Evolutionary conservation across 345 rosid genomes (phyloP).

Genomic region (Aquilaria malaccensis): DNA sequence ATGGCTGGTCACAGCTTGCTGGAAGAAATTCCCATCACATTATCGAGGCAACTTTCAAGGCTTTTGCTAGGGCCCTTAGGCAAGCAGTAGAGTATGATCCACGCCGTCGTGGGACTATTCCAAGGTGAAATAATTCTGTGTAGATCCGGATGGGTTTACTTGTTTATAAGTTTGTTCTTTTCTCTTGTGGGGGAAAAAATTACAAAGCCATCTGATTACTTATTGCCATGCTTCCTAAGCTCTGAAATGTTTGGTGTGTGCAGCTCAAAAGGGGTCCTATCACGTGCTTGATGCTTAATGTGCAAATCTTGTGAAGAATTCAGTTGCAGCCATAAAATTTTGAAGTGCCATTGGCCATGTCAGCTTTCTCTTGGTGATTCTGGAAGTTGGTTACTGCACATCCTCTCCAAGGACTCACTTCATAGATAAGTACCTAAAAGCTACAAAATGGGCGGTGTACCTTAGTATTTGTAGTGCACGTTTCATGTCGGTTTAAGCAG

Average conservation of each 20-base stretch:
- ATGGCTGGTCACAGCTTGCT: conserved; percentile 53
- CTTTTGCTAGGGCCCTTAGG: conserved; percentile 93
- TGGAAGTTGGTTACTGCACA: no score
- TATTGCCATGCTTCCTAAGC: not conserved
- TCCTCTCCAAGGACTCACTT: no score
- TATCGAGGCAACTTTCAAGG: conserved; percentile 94
- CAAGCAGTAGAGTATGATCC: conserved; percentile 79
- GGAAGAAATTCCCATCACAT: conserved; percentile 92
- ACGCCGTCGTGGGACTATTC: conserved; percentile 74
- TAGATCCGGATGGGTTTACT: not conserved
- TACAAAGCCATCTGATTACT: not conserved
- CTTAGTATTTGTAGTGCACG: no score
- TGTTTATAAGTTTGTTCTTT: not conserved
- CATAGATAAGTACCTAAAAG: no score
- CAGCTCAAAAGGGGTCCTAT: conserved; percentile 92
- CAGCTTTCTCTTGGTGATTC: no score
- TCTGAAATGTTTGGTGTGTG: conserved; percentile 11
- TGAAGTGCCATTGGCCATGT: no score
- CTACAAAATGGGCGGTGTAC: no score
- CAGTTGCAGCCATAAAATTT: no score
- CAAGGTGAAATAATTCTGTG: conserved; percentile 35
- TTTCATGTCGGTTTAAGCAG: no score
- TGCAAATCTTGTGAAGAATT: not conserved
- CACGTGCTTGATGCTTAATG: conserved; percentile 29
- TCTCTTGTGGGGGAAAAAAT: not conserved